A percentile compares a stretch with the other conserved stretches of the same genome.
Conservation (phyloP, 371 early-diverging fungal genomes). For the Saksenaea vasiformis region DNA sequence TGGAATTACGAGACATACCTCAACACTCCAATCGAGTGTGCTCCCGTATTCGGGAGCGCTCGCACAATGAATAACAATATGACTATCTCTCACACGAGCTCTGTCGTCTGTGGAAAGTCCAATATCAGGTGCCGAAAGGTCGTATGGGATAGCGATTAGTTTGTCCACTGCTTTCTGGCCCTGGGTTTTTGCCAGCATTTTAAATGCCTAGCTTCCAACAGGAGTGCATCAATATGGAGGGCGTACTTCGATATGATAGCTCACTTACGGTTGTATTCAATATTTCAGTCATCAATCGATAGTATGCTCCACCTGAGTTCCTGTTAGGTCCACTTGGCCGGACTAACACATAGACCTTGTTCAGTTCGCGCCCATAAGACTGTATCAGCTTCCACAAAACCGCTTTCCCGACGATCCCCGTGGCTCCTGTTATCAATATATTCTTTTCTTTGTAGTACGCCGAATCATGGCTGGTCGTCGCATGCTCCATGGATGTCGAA, state of each 20-base stretch:
- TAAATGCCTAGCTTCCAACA: slow-evolving; percentile 20
- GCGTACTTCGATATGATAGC: not conserved
- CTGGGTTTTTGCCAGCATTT: slow-evolving; percentile 4
- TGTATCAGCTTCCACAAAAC: slow-evolving; percentile 49
- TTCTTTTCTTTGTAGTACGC: slow-evolving; percentile 24
- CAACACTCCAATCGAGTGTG: slow-evolving; percentile 45
- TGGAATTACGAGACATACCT: slow-evolving; percentile 24
- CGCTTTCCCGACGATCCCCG: slow-evolving; percentile 58
- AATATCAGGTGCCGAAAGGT: slow-evolving; percentile 45
- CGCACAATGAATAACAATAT: slow-evolving; percentile 54
- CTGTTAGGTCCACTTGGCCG: slow-evolving; percentile 27
- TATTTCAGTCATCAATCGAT: slow-evolving; percentile 27
- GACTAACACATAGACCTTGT: slow-evolving; percentile 30
- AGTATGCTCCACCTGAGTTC: slow-evolving; percentile 22
- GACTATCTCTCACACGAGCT: slow-evolving; percentile 34
- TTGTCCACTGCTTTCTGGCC: slow-evolving; percentile 29
- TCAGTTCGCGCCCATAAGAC: slow-evolving; percentile 16
- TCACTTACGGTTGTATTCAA: slow-evolving; percentile 21
- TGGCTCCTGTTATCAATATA: slow-evolving; percentile 54
- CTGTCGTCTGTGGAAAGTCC: slow-evolving; percentile 47
- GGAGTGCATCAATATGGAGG: not conserved
- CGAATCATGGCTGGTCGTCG: not conserved
- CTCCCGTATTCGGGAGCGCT: slow-evolving; percentile 51
- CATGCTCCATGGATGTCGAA: slow-evolving; percentile 3
- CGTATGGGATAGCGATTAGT: slow-evolving; percentile 46